Conservation (phyloP, 2,329 filamentous ascomycete species). For the Tolypocladium tundrense region DNA sequence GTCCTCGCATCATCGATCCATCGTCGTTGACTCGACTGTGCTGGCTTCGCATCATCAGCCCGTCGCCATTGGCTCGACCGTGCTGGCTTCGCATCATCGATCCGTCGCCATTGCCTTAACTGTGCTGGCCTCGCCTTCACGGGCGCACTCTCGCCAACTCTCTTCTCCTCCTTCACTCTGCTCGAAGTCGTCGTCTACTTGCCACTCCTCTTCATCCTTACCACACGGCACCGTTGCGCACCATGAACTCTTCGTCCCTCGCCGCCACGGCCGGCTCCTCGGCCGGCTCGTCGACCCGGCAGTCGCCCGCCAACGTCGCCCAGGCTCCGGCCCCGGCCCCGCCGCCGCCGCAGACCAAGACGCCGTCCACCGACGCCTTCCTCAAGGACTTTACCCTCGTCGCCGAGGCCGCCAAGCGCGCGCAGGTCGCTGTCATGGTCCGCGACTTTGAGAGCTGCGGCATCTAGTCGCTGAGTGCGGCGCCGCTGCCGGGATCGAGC, state of each 20-base stretch:
- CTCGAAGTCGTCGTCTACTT: not conserved
- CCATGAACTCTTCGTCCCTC: slow-evolving; percentile 20
- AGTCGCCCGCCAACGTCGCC: slow-evolving; percentile 17
- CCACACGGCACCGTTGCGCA: not conserved
- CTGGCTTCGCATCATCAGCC: no score
- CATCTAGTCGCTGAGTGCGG: slow-evolving; percentile 25
- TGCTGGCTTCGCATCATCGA: no score
- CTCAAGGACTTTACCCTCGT: slow-evolving; percentile 76
- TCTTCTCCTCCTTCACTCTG: not conserved
- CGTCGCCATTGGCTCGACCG: no score
- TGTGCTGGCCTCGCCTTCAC: not conserved
- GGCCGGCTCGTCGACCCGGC: slow-evolving; percentile 15
- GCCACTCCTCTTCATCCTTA: not conserved
- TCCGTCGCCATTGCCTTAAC: no score
- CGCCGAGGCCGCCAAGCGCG: slow-evolving; percentile 85
- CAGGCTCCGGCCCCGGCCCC: slow-evolving; percentile 13
- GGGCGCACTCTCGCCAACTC: not conserved
- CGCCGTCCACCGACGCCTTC: slow-evolving; percentile 45
- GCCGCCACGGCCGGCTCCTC: not conserved
- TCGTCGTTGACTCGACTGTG: not conserved
- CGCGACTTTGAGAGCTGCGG: slow-evolving; percentile 71
- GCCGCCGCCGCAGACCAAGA: slow-evolving; percentile 18
- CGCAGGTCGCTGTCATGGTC: slow-evolving; percentile 82
- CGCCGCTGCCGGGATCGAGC: not conserved
- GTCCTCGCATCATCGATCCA: not conserved